Base-by-base conservation (phyloP, 2,329 filamentous ascomycete species). In the Fusarium zealandicum region DNA sequence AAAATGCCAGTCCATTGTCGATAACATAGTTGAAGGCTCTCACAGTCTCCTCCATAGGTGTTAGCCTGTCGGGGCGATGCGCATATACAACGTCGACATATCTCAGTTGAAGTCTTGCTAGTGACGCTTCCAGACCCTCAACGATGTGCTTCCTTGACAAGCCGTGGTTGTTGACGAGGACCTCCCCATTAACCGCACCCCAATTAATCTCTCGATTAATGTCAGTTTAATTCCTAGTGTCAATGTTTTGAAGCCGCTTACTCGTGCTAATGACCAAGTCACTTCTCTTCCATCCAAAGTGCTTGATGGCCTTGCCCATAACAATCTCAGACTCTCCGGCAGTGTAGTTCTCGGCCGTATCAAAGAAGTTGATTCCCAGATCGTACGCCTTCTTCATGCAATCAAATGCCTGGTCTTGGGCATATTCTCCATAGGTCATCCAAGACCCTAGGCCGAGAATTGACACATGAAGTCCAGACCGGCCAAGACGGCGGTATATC, bases 21-120 rank as follows among this genome's bases (percentile, higher is more conserved):
- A 91, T 89, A 31, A 90, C 75, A 68, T 88, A 78, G 76, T 90
- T 90, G 77, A 90, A 90, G 16, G 82, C 87, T 49, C 86, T 80
- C 7, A 90, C 87, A 6, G 81, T 84, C 75, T 90, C 88, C 70
- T 89, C 86, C 77, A 90, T 88, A 0, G 87, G 88, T 0, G 86
- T 89, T 39, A 83, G 73, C 16, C 84, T 78, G 70, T 90, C 88
- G 0, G 86, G 85, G 6, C 88, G 81, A 71, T 90, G 88, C 2
- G 87, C 87, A 66, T 88, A 89, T 53, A 90, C 79, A 28, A 90
- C 75, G 66, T 90, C 88, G 39, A 90, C 87, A 59, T 88, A 87
- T 46, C 79, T 75, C 36, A 86, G 76, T 30, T 77, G 75, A 13
- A 87, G 76, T 14, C 85, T 81, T 55, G 81, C 70, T 10, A 90